Conservation (phyloP, 345 rosid genomes). For the Eucalyptus sp. region DNA sequence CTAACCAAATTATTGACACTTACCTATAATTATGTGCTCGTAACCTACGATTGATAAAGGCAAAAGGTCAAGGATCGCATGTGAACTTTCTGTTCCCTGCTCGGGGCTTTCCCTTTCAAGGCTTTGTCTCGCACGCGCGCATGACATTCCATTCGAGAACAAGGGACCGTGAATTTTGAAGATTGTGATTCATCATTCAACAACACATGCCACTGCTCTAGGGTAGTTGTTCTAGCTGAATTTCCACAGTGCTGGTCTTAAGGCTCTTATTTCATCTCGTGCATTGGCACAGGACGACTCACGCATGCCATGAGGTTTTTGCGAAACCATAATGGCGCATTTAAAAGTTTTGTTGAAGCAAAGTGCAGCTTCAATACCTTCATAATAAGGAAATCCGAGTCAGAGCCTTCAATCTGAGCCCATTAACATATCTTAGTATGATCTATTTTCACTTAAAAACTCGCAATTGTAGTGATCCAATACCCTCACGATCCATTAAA, state of each 20-base stretch:
- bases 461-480: neutral
- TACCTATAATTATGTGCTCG: neutral
- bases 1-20: neutral
- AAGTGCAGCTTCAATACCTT: neutral
- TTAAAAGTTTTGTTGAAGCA: neutral
- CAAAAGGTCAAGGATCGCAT: neutral
- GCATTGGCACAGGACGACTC: neutral
- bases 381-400: neutral
- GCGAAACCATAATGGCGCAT: neutral
- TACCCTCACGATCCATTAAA: rapidly evolving
- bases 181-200: neutral
- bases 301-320: neutral
- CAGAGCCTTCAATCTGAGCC: neutral
- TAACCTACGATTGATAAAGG: neutral
- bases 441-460: neutral
- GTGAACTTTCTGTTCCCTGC: neutral
- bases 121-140: neutral
- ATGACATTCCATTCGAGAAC: neutral
- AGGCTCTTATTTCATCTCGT: neutral
- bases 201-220: neutral
- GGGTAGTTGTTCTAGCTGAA: neutral
- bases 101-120: neutral
- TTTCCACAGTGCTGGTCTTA: neutral
- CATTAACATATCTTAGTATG: neutral
- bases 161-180: neutral